Percentiles rank a stretch among this genome's conserved stretches.
Conservation (phyloP, 83 land plant genomes). For the Thuja plicata region DNA sequence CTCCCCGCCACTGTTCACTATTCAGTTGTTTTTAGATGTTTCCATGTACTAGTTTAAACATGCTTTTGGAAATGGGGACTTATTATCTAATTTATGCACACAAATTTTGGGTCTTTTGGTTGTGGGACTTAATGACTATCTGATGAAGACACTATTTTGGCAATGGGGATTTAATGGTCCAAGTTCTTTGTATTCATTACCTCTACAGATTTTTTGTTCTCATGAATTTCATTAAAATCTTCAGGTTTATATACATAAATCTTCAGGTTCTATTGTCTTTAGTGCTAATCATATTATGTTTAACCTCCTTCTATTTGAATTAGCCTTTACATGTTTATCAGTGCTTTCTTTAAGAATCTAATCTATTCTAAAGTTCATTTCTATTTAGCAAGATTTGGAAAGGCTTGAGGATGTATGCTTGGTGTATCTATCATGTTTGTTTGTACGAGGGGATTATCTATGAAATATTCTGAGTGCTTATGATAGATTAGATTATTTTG, state of each 20-base stretch:
- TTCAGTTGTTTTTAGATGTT: not conserved
- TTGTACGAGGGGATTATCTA: not conserved
- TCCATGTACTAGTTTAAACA: not conserved
- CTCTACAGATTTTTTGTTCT: too few species aligned
- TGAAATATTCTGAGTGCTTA: not conserved
- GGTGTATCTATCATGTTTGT: not conserved
- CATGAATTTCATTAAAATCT: not conserved
- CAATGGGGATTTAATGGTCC: not conserved
- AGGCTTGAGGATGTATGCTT: not conserved
- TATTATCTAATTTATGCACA: too few species aligned
- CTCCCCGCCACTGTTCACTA: not conserved
- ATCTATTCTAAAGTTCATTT: not conserved
- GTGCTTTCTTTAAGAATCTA: not conserved
- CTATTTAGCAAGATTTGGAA: not conserved
- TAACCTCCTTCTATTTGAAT: not conserved
- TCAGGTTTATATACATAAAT: too few species aligned
- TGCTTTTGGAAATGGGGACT: not conserved
- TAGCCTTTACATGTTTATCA: not conserved
- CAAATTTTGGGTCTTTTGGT: too few species aligned
- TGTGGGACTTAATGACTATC: too few species aligned
- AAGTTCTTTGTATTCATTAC: not conserved
- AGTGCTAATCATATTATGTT: not conserved
- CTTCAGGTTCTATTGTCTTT: not conserved
- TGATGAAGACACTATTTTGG: not conserved
- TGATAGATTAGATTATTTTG: not conserved